phyloP scores from a whole-genome alignment of 176 grass and related monocot genomes.

The Oryza rufipogon region DNA sequence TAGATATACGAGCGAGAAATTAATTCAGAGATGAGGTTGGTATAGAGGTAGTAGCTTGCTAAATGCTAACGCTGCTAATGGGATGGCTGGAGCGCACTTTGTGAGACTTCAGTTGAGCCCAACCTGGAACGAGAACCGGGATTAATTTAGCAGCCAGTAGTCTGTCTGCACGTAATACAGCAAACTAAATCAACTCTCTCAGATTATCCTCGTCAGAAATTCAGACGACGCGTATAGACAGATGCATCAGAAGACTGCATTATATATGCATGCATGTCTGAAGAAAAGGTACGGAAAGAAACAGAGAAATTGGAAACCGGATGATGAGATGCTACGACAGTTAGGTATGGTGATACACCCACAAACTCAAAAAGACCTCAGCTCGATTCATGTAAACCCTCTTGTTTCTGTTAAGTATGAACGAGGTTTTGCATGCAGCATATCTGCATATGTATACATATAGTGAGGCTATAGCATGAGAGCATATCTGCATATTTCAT shows the following conservation, averaged over 20 bases:
- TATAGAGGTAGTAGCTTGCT: neutral
- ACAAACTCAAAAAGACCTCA: neutral
- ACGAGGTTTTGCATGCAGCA: neutral
- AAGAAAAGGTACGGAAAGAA: neutral
- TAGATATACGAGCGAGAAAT: neutral
- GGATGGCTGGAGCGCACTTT: conserved; percentile 55
- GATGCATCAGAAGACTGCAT: neutral
- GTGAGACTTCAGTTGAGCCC: conserved; percentile 45
- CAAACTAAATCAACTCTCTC: neutral
- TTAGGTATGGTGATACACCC: conserved; percentile 47
- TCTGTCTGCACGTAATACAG: neutral
- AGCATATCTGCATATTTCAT: neutral
- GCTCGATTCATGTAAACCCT: neutral
- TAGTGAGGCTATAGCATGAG: neutral
- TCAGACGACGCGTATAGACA: neutral
- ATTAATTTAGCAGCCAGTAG: neutral
- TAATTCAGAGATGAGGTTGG: neutral
- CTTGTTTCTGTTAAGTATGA: conserved; percentile 29
- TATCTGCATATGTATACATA: too few relatives aligned
- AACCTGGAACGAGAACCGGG: conserved; percentile 21
- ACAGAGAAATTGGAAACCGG: neutral
- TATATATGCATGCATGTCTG: neutral
- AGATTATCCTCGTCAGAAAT: neutral
- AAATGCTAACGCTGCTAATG: neutral
- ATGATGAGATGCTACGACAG: conserved; percentile 18